Base-by-base conservation (phyloP, 2,329 filamentous ascomycete species). In the Fusarium aywerte region DNA sequence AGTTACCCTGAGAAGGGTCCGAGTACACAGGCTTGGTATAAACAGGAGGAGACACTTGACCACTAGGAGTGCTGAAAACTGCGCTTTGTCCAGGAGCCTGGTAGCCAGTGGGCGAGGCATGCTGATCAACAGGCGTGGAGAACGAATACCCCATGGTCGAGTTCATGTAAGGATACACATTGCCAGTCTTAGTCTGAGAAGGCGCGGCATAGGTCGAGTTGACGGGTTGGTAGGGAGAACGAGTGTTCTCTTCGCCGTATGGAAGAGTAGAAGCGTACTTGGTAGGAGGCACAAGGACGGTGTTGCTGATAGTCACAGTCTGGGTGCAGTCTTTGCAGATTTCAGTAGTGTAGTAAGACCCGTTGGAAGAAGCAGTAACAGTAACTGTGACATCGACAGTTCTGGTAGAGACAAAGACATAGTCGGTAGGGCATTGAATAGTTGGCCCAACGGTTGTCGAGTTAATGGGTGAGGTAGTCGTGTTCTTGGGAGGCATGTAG, bases 341-440 rank as follows among this genome's bases (percentile, higher is more conserved):
- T 13, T 57, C 29, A 9, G 68, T 69, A 50, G 58, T 63, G 38
- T 63, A 58, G 56, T 67, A 55, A 10, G 70, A 52, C n/a, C 58
- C 52, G 20, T 71, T 64, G 31, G 75, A 63, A 3, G 73, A 70
- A 29, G 74, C 72, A 15, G 77, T 78, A 36, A 78, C 71, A 13
- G 77, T 77, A 2, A 78, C 51, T 12, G 77, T 78, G 16, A 78
- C 67, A 25, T 79, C 77, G 9, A 78, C 51, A 5, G 75, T 79
- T 29, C 67, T 73, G 4, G 74, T 78, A 13, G 74, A 74, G 48
- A 75, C 61, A 13, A 75, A 55, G 6, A 76, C 52, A 10, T 67
- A 72, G 7, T 52, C 53, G 3, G 67, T 67, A 23, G 73, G 69
- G 18, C 75, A 77, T 13, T 68, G 68, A 10, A 59, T 48, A 12